These are phyloP conservation scores for Penicillium olsonii DNA, from an alignment of 2,329 filamentous ascomycete genomes.

Conservation along the genomic window DNA sequence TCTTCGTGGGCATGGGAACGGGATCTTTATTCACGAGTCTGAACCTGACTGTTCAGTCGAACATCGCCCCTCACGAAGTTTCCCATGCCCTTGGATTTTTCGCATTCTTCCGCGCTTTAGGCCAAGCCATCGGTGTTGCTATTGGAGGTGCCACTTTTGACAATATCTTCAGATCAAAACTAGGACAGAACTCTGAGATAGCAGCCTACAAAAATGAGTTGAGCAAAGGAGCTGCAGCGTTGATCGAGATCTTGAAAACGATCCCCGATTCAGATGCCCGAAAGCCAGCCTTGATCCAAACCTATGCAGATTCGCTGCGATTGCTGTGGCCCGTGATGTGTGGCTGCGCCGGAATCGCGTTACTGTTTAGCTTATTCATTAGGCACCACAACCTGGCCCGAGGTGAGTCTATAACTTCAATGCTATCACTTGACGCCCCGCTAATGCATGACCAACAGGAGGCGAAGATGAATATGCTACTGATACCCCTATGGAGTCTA, in stretches of 20 bases:
- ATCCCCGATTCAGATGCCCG: not conserved
- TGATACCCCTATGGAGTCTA: not conserved
- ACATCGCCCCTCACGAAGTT: conserved; percentile 3
- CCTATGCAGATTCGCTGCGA: not conserved
- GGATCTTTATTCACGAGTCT: conserved; percentile 10
- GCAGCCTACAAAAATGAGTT: not conserved
- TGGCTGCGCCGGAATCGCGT: not conserved
- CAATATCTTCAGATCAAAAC: not conserved
- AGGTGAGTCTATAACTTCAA: not conserved
- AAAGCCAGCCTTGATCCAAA: not conserved
- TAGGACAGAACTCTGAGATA: not conserved
- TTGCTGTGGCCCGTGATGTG: not conserved
- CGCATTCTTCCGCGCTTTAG: conserved; percentile 12
- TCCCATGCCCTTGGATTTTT: conserved; percentile 13
- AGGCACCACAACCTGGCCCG: not conserved
- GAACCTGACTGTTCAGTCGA: conserved; percentile 12
- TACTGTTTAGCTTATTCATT: not conserved
- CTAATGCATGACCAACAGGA: not conserved
- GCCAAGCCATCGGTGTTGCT: conserved; percentile 14
- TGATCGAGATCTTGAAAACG: not conserved
- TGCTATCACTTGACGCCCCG: not conserved
- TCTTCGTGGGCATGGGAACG: conserved; percentile 32
- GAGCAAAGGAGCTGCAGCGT: not conserved
- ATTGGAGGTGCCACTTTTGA: conserved; percentile 12
- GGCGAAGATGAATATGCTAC: not conserved